Conservation (phyloP, 2,329 filamentous ascomycete genomes). For the Onygena corvina region DNA sequence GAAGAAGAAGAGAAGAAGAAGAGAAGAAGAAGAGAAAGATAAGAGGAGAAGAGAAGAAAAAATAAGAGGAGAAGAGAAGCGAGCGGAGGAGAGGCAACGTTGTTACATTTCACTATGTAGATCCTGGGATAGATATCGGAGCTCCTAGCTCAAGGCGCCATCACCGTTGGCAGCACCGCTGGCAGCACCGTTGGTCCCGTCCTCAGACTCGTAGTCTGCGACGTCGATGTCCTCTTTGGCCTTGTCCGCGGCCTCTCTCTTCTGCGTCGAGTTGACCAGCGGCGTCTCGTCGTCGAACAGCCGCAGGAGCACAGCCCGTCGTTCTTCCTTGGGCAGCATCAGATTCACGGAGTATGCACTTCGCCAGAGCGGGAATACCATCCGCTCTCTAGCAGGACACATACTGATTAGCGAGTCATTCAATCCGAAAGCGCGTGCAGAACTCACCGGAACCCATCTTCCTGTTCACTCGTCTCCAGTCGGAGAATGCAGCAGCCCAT, state of each 20-base stretch:
- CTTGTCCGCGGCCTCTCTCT: conserved; percentile 18
- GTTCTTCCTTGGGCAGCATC: conserved; percentile 96
- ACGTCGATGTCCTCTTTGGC: conserved; percentile 11
- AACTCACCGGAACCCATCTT: conserved; percentile 45
- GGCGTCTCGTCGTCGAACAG: conserved; percentile 83
- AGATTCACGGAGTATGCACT: conserved; percentile 84
- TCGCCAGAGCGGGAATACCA: conserved; percentile 89
- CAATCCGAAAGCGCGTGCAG: no score
- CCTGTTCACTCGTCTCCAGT: conserved; percentile 58
- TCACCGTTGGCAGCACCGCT: background rate
- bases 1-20: background rate
- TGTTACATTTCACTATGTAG: background rate
- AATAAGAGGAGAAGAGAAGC: background rate
- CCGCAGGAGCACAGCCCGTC: conserved; percentile 78
- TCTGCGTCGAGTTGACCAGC: conserved; percentile 51
- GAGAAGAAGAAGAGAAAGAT: background rate
- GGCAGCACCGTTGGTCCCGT: background rate
- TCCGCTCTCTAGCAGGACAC: conserved; percentile 47
- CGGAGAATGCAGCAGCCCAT: conserved; percentile 90
- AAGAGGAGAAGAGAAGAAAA: background rate
- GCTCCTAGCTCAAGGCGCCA: no score
- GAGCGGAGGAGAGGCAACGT: no score
- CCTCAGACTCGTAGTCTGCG: background rate
- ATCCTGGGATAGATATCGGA: background rate
- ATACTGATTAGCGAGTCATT: background rate